phyloP scores from a whole-genome alignment of 164 flowering plant species.

The Santalum album region DNA sequence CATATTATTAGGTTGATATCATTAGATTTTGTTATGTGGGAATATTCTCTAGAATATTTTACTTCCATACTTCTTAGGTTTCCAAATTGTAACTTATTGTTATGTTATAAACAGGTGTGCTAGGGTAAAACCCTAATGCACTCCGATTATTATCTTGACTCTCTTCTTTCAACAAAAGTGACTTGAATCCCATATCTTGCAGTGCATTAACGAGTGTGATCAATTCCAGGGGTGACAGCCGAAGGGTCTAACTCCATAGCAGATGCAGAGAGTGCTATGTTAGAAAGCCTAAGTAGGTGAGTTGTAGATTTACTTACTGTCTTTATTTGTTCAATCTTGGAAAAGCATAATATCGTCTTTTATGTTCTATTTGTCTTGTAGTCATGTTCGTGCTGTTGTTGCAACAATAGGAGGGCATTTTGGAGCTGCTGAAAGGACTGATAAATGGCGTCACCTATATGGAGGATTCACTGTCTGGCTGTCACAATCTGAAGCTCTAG shows the following conservation, averaged over 20 bases:
- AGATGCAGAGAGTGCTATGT: conserved; percentile 56
- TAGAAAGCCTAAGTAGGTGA: conserved; percentile 90
- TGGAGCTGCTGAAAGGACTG: conserved; percentile 72
- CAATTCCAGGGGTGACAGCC: conserved; percentile 62
- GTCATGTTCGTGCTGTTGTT: conserved; percentile 81
- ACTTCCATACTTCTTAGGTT: no score
- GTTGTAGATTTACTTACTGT: not conserved
- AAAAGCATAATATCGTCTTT: not conserved
- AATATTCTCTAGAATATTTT: no score
- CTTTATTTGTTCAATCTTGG: not conserved
- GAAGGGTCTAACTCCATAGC: conserved; percentile 76
- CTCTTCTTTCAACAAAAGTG: not conserved
- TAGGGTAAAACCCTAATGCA: no score
- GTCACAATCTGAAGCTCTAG: conserved; percentile 64
- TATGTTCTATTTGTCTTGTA: conserved; percentile 21
- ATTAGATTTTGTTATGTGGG: no score
- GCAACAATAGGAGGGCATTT: conserved; percentile 78
- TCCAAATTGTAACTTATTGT: no score
- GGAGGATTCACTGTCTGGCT: conserved; percentile 92
- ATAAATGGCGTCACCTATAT: conserved; percentile 81
- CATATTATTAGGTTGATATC: no score
- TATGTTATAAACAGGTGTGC: no score
- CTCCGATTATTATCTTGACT: no score
- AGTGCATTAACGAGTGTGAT: conserved; percentile 35
- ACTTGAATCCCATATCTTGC: conserved; percentile 19